Percentiles rank a stretch among this genome's conserved stretches.
These are phyloP conservation scores for Colletotrichum karsti DNA, from an alignment of 2,329 filamentous ascomycete species.

Conservation along the genomic window DNA sequence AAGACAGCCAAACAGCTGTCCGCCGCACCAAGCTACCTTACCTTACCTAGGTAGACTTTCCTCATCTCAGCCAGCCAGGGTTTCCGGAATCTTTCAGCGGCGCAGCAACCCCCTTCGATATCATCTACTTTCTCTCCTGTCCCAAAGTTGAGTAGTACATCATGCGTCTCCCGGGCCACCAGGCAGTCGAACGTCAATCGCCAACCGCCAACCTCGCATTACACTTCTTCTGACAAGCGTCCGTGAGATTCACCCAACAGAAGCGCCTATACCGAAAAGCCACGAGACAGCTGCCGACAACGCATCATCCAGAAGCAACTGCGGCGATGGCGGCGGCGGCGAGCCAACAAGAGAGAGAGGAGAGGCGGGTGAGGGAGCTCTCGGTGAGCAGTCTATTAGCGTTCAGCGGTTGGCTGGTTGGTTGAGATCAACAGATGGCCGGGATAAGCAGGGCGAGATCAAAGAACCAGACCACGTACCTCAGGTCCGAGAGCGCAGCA, in stretches of 20 bases:
- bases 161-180: constrained; percentile 16
- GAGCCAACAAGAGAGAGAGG: constrained; percentile 15
- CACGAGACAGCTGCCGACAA: neutral
- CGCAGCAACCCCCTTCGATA: neutral
- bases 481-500: constrained; percentile 23
- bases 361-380: constrained; percentile 17
- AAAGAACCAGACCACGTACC: neutral
- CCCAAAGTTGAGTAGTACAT: neutral
- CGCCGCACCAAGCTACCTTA: neutral
- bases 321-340: neutral
- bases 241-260: neutral
- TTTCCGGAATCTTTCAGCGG: neutral
- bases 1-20: neutral
- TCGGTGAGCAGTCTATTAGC: constrained; percentile 22
- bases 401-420: neutral
- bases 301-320: neutral
- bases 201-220: constrained; percentile 13
- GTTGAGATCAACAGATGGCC: constrained; percentile 22
- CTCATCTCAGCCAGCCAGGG: neutral
- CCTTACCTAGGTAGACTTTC: neutral
- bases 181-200: neutral
- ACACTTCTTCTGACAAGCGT: constrained; percentile 15
- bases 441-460: constrained; percentile 5
- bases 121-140: neutral
- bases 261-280: neutral